A percentile compares a stretch with the other conserved stretches of the same genome.
Evolutionary conservation across 805 yeast genomes (phyloP).

Genomic region (Pichia pseudocactophila): DNA sequence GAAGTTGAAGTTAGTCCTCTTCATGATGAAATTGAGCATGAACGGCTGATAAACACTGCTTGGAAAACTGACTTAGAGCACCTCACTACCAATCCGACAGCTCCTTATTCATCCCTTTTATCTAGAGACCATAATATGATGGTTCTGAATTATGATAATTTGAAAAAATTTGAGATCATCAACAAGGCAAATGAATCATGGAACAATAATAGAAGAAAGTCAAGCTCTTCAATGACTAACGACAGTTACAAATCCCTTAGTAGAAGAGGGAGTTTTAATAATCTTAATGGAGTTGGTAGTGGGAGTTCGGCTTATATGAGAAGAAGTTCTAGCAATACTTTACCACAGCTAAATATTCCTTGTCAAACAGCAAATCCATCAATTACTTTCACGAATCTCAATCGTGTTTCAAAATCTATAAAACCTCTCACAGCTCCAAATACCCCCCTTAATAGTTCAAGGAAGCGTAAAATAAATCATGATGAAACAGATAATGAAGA

Average conservation of each 20-base stretch:
- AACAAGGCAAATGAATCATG: conserved; percentile 30
- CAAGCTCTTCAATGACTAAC: conserved; percentile 12
- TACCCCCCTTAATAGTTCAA: neutral
- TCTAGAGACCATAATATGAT: conserved; percentile 2
- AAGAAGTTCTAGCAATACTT: neutral
- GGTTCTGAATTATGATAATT: conserved; percentile 15
- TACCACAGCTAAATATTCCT: too few species aligned
- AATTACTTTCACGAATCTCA: too few species aligned
- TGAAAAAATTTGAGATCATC: conserved; percentile 27
- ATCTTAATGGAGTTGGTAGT: too few species aligned
- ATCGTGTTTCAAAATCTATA: too few species aligned
- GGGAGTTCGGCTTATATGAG: neutral
- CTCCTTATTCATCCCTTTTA: conserved; percentile 5
- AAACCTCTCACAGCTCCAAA: conserved; percentile 1
- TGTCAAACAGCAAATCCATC: too few species aligned
- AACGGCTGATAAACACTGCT: conserved; percentile 26
- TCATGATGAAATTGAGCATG: conserved; percentile 29
- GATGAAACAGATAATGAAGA: conserved; percentile 8
- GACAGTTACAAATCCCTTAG: conserved; percentile 9
- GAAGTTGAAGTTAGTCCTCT: conserved; percentile 28
- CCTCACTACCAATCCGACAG: conserved; percentile 10
- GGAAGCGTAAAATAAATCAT: conserved; percentile 4
- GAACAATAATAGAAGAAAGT: conserved; percentile 22
- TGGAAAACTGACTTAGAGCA: conserved; percentile 24
- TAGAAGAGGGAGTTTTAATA: conserved; percentile 5